Evolutionary conservation across 345 rosid species (phyloP), one percentile per base, ranked within the genome.

Genomic region (Pseudoturritis turrita): DNA sequence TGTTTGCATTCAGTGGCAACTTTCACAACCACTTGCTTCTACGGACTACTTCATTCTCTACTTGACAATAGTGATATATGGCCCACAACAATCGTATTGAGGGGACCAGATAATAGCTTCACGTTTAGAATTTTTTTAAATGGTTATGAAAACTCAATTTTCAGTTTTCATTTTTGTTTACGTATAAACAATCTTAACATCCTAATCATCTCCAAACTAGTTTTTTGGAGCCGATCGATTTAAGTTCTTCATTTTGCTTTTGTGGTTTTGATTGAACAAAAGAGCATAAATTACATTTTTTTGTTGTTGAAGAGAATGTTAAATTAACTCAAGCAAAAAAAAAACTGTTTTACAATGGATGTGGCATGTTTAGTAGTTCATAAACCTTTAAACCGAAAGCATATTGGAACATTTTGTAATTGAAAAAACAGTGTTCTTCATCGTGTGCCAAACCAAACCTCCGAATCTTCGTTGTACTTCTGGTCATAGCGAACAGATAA

Each of bases 81-180:
- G 69, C 69, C 54, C 54, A 52, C 10, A 19, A 13, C 21, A 29
- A 12, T 62, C 40, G 3, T 49, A 17, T 26, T 33, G 10, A 45
- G 50, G 13, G 54, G 46, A 65, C 23, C 58, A 22, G 35, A 56
- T 44, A 14, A 22, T 51, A 14, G 17, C 56, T 60, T 25, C 35
- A 50, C 68, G 60, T 50, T 69, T 54, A 29, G 28, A 19, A 29
- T 1, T 54, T 68, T 54, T 10, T 13, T 41, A 43, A 45, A 57
- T 46, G 47, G 65, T 70, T 58, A 39, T 12, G 56, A 15, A 56
- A 69, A 49, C 37, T 69, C 57, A 23, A 4, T 57, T 57, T 70
- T 46, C 49, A 22, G 35, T 57, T 69, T 56, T 33, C 37, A 6
- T 29, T 7, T 9, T 43, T 66, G 35, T 23, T 55, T 33, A 45